Conservation (phyloP, 768 basidiomycete genomes). For the Auriscalpium vulgare region DNA sequence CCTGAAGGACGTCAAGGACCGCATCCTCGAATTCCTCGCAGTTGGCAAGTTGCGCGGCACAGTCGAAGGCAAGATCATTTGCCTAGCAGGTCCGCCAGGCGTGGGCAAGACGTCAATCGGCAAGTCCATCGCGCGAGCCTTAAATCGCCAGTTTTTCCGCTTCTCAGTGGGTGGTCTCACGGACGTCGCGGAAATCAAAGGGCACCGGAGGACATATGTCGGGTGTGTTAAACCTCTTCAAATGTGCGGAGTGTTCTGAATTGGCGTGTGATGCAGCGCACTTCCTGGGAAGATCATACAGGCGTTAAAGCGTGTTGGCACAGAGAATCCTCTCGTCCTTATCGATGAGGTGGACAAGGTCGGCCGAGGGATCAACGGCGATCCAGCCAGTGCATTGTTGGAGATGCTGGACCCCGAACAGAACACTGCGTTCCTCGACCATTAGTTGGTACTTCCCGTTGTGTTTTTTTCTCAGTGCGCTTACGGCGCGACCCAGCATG, state of each 20-base stretch:
- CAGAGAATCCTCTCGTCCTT: constrained; percentile 88
- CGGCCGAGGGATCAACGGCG: constrained; percentile 83
- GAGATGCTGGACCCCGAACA: constrained; percentile 96
- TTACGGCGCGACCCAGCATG: constrained; percentile 47
- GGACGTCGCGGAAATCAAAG: constrained; percentile 98
- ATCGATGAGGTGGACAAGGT: constrained; percentile 98
- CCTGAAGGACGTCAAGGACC: constrained; percentile 83
- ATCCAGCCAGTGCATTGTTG: constrained; percentile 82
- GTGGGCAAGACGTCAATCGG: constrained; percentile 97
- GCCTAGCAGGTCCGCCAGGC: constrained; percentile 92
- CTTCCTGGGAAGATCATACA: constrained; percentile 94
- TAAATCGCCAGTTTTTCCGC: constrained; percentile 89
- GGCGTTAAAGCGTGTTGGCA: constrained; percentile 86
- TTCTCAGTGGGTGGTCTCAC: constrained; percentile 96
- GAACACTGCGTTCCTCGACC: constrained; percentile 89
- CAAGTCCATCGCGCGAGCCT: constrained; percentile 86
- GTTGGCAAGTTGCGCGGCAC: constrained; percentile 92
- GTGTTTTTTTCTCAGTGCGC: not conserved
- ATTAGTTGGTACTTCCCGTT: constrained; percentile 59
- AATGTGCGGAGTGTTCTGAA: not conserved
- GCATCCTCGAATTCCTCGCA: constrained; percentile 92
- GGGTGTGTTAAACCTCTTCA: constrained; percentile 41
- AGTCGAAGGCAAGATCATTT: constrained; percentile 96
- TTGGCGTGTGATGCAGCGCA: constrained; percentile 38
- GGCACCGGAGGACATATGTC: constrained; percentile 94